phyloP scores from a whole-genome alignment of 306 rosid genomes.

The Macrotyloma uniflorum region DNA sequence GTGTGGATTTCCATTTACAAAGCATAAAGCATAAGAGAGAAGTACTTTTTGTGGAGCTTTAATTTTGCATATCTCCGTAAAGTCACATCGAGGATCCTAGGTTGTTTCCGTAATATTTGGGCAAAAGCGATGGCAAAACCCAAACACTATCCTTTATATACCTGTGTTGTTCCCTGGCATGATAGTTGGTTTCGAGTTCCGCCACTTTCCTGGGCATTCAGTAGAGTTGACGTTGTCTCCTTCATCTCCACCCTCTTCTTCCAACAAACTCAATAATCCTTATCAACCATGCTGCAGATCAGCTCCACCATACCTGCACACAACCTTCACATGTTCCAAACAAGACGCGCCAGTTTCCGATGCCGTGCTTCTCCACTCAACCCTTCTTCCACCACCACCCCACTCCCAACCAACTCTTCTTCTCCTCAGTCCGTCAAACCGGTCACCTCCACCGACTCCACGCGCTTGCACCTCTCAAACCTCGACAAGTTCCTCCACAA shows the following conservation, averaged over 20 bases:
- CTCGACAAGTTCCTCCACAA: conserved; percentile 76
- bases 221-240: conserved; percentile 12
- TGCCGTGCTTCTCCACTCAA: conserved; percentile 61
- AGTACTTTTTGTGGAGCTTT: not conserved
- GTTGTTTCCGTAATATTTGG: conserved; percentile 20
- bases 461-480: conserved; percentile 68
- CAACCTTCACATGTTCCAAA: conserved; percentile 48
- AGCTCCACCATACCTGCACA: conserved; percentile 60
- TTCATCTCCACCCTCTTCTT: not conserved
- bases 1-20: not conserved
- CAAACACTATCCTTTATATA: conserved; percentile 24
- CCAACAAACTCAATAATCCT: not conserved
- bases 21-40: too few species aligned
- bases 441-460: conserved; percentile 29
- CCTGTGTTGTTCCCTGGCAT: not conserved
- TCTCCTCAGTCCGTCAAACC: not conserved
- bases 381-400: conserved; percentile 35
- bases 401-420: not conserved
- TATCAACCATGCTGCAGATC: conserved; percentile 49
- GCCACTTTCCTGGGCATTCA: not conserved
- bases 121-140: conserved; percentile 15
- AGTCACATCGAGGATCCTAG: not conserved
- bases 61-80: not conserved
- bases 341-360: conserved; percentile 46
- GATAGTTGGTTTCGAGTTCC: conserved; percentile 18